Evolutionary conservation across 768 basidiomycete species (phyloP).

Genomic region (Mycena alexandri): DNA sequence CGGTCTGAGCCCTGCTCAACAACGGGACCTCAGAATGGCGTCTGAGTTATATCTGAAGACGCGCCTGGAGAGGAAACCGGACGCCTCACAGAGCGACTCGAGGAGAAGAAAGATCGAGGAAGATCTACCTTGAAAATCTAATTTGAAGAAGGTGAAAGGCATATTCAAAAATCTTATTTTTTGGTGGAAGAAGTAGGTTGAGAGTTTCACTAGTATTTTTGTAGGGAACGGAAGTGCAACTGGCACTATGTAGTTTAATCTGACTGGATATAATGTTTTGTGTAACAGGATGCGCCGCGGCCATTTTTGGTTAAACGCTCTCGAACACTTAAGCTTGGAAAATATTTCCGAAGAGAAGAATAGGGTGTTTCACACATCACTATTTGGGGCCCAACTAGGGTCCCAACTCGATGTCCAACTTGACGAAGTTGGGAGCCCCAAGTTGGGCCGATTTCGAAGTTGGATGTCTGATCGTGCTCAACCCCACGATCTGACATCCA

Average conservation of each 20-base stretch:
- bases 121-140: conserved; percentile 21
- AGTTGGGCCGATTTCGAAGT: too few species aligned
- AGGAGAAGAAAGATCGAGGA: conserved; percentile 2
- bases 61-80: background rate
- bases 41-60: conserved; percentile 18
- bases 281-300: too few species aligned
- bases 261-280: background rate
- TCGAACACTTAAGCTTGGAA: too few species aligned
- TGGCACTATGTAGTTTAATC: background rate
- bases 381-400: too few species aligned
- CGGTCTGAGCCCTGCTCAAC: conserved; percentile 15
- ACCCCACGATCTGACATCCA: too few species aligned
- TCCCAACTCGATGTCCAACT: too few species aligned
- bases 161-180: conserved; percentile 17
- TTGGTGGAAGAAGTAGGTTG: conserved; percentile 19
- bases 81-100: too few species aligned
- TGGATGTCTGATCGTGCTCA: too few species aligned
- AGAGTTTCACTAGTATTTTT: conserved; percentile 1
- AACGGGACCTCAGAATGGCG: conserved; percentile 10
- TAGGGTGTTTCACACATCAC: too few species aligned
- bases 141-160: conserved; percentile 15
- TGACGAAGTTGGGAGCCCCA: too few species aligned
- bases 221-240: background rate
- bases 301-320: too few species aligned
- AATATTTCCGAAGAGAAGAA: too few species aligned